Evolutionary conservation across 345 rosid genomes (phyloP).

Genomic region (Salix arbutifolia): DNA sequence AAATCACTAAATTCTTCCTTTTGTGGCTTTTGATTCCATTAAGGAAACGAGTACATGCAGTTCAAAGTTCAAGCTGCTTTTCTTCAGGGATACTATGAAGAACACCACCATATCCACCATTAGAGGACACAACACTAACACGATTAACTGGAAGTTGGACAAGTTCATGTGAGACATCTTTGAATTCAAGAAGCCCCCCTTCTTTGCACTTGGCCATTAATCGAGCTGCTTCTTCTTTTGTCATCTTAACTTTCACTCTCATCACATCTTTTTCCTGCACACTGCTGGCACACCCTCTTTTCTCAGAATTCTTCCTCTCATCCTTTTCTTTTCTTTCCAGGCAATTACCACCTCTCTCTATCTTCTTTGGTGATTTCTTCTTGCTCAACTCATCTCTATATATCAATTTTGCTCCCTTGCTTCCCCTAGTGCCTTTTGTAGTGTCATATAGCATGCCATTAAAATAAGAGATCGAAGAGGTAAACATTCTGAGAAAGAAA

Average conservation of each 20-base stretch:
- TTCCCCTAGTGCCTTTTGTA: background rate
- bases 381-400: conserved; percentile 28
- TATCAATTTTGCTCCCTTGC: conserved; percentile 12
- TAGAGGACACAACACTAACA: conserved; percentile 21
- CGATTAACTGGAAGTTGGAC: conserved; percentile 41
- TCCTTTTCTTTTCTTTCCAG: background rate
- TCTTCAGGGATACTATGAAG: conserved; percentile 35
- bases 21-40: background rate
- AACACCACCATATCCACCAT: background rate
- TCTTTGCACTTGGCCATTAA: conserved; percentile 45
- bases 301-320: conserved; percentile 4
- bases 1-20: background rate
- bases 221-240: conserved; percentile 49
- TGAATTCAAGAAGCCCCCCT: conserved; percentile 46
- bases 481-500: background rate
- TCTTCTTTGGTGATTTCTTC: conserved; percentile 22
- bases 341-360: background rate
- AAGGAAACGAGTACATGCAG: background rate
- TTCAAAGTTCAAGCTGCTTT: conserved; percentile 1
- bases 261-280: conserved; percentile 17
- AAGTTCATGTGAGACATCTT: conserved; percentile 46
- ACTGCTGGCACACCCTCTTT: conserved; percentile 2
- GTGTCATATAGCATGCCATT: background rate
- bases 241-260: conserved; percentile 66
- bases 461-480: background rate